Percentiles rank a stretch among this genome's conserved stretches.
Evolutionary conservation across 1,139 yeast species (phyloP).

Genomic region (Pneumocystis murina): DNA sequence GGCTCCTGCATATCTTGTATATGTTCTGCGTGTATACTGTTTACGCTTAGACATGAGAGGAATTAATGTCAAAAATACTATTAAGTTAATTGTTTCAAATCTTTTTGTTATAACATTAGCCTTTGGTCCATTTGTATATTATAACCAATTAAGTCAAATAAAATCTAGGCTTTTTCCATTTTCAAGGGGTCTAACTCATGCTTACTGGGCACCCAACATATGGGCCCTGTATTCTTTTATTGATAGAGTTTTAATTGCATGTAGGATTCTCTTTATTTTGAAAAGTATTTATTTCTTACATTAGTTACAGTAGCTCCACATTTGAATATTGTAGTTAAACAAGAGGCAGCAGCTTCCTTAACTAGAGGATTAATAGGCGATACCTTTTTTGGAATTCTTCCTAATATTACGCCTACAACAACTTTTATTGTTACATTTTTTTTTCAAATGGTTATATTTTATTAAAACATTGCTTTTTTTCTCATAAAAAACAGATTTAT

Average conservation of each 20-base stretch:
- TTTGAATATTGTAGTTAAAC: conserved; percentile 2
- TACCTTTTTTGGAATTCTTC: conserved; percentile 63
- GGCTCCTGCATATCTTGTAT: conserved; percentile 88
- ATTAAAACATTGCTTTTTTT: neutral
- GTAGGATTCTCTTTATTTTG: conserved; percentile 13
- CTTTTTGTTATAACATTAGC: conserved; percentile 37
- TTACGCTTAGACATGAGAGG: conserved; percentile 22
- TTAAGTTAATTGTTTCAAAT: conserved; percentile 49
- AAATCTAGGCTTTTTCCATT: conserved; percentile 71
- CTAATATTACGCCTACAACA: conserved; percentile 59
- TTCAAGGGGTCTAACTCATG: conserved; percentile 89
- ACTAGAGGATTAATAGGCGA: conserved; percentile 91
- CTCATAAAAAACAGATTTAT: conserved; percentile 28
- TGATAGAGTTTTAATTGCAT: conserved; percentile 57
- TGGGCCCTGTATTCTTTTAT: conserved; percentile 87
- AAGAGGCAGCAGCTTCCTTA: conserved; percentile 22
- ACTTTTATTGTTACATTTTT: conserved; percentile 69
- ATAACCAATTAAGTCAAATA: conserved; percentile 50
- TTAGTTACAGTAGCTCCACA: conserved; percentile 6
- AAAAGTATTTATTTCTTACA: neutral
- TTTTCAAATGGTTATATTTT: conserved; percentile 43
- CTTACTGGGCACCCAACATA: conserved; percentile 96
- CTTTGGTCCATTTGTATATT: conserved; percentile 64
- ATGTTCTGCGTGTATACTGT: conserved; percentile 57
- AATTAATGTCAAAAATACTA: conserved; percentile 43